A percentile compares a stretch with the other conserved stretches of the same genome.
These are phyloP conservation scores for Rhododendron williamsianum DNA, from an alignment of 148 eudicot species.

Conservation along the genomic window DNA sequence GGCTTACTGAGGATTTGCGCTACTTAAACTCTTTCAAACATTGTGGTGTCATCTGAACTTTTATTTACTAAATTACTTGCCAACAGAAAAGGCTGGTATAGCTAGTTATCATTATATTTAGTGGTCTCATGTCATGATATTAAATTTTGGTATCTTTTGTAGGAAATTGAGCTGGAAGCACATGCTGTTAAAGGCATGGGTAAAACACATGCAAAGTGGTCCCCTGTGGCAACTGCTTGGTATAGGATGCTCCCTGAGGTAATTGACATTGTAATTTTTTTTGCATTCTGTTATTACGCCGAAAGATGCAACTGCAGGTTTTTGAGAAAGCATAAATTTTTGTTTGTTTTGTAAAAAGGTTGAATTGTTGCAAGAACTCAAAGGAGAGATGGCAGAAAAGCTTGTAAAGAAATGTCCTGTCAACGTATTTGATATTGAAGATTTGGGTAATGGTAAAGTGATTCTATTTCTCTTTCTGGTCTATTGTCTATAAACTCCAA, in stretches of 20 bases:
- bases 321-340: background rate
- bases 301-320: background rate
- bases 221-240: conserved; percentile 99
- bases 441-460: conserved; percentile 54
- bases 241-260: conserved; percentile 97
- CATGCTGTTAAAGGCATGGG: conserved; percentile 94
- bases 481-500: background rate
- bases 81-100: background rate
- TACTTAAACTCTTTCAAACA: background rate
- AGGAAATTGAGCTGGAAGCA: conserved; percentile 98
- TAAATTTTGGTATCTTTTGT: background rate
- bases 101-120: background rate
- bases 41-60: background rate
- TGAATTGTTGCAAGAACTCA: conserved; percentile 62
- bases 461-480: background rate
- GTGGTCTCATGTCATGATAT: background rate
- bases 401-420: conserved; percentile 66
- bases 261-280: background rate
- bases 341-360: conserved; percentile 36
- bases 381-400: conserved; percentile 52
- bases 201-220: conserved; percentile 95
- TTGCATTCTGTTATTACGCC: background rate
- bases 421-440: conserved; percentile 84
- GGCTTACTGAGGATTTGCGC: background rate
- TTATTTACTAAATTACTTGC: background rate